Evolutionary conservation across 139 green algal genomes (phyloP).

Genomic region (Astrephomene gubernaculifera): DNA sequence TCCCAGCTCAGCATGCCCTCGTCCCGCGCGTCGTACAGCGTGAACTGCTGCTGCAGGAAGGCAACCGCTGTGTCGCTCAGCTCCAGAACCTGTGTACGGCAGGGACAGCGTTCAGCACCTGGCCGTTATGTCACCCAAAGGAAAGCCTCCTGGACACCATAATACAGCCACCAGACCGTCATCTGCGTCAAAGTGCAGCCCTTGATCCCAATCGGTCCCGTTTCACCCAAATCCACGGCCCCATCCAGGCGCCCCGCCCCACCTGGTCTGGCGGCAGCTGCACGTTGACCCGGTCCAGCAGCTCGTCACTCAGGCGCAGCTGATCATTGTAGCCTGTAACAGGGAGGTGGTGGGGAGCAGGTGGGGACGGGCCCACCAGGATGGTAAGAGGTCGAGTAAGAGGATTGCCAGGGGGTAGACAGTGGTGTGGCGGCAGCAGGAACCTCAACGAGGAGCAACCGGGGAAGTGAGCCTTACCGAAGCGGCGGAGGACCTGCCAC

Average conservation of each 20-base stretch:
- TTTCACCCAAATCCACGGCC: too few relatives aligned
- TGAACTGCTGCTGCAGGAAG: constrained; percentile 76
- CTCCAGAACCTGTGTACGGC: constrained; percentile 77
- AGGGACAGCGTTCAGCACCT: too few relatives aligned
- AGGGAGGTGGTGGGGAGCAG: too few relatives aligned
- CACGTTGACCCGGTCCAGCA: constrained; percentile 66
- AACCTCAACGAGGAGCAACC: too few relatives aligned
- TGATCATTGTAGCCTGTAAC: constrained; percentile 78
- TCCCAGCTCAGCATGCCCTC: constrained; percentile 70
- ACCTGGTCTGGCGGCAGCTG: constrained; percentile 43
- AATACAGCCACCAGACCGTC: too few relatives aligned
- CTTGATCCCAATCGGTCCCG: too few relatives aligned
- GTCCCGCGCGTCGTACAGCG: constrained; percentile 62
- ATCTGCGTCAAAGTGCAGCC: too few relatives aligned
- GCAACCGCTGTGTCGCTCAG: constrained; percentile 58
- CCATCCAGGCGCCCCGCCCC: background rate
- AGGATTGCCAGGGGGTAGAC: background rate
- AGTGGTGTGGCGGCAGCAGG: background rate
- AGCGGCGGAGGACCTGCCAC: constrained; percentile 89
- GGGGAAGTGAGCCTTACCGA: too few relatives aligned
- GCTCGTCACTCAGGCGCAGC: constrained; percentile 68
- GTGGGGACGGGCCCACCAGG: too few relatives aligned
- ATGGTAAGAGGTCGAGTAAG: background rate
- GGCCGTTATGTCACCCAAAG: too few relatives aligned
- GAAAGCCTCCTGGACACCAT: too few relatives aligned